These are phyloP conservation scores for Paecilomyces niveus DNA, from an alignment of 2,329 filamentous ascomycete genomes.

Conservation along the genomic window DNA sequence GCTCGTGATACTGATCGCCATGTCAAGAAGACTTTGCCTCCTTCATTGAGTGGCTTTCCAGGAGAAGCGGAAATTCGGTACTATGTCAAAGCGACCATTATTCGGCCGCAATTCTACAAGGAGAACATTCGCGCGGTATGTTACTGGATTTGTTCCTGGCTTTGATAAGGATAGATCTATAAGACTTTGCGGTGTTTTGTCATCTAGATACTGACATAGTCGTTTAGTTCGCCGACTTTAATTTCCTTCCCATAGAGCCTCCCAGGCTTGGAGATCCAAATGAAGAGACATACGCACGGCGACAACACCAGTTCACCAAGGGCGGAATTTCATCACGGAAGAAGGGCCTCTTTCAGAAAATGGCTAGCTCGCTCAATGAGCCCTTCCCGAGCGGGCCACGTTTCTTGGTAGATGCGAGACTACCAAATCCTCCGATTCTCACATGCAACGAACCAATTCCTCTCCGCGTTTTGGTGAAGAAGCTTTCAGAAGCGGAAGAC, in stretches of 20 bases:
- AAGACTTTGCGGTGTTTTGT: background rate
- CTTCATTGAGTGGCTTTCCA: constrained; percentile 79
- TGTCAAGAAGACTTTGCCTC: constrained; percentile 79
- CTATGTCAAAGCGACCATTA: constrained; percentile 91
- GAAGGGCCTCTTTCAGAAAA: constrained; percentile 53
- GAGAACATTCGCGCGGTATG: constrained; percentile 66
- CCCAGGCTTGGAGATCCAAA: constrained; percentile 61
- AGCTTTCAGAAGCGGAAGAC: constrained; percentile 61
- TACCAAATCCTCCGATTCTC: constrained; percentile 80
- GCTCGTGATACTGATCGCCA: constrained; percentile 49
- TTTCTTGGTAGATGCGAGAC: constrained; percentile 71
- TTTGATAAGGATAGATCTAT: background rate
- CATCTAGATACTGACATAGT: constrained; percentile 11
- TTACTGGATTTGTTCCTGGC: constrained; percentile 1
- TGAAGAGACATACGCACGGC: constrained; percentile 77
- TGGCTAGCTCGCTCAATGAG: constrained; percentile 20
- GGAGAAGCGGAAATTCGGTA: constrained; percentile 86
- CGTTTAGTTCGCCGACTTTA: constrained; percentile 53
- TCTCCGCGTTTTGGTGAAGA: constrained; percentile 71
- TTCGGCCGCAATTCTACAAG: constrained; percentile 79
- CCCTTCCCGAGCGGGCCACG: constrained; percentile 39
- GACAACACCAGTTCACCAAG: constrained; percentile 55
- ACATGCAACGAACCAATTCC: constrained; percentile 85
- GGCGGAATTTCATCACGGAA: constrained; percentile 39
- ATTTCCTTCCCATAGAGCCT: constrained; percentile 88